Evolutionary conservation across 1,139 yeast species (phyloP).

Genomic region (Trichomonascaceae sp.): DNA sequence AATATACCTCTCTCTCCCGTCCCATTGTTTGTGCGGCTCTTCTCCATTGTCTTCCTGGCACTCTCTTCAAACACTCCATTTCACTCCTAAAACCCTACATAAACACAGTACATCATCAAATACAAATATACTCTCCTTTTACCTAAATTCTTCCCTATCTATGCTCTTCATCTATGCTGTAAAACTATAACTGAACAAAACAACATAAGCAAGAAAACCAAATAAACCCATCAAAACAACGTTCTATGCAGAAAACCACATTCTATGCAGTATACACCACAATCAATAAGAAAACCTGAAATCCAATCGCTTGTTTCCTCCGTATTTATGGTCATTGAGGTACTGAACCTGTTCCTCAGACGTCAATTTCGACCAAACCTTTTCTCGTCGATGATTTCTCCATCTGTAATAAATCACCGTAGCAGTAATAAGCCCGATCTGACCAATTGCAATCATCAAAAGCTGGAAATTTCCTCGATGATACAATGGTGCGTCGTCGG

Average conservation of each 20-base stretch:
- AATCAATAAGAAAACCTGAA: slow-evolving; percentile 33
- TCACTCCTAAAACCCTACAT: background rate
- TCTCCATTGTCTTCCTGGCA: background rate
- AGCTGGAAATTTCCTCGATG: slow-evolving; percentile 46
- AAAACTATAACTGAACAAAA: background rate
- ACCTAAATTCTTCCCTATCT: too few species aligned
- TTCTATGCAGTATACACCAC: background rate
- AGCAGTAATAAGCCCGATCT: slow-evolving; percentile 19
- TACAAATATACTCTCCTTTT: too few species aligned
- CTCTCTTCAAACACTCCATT: background rate
- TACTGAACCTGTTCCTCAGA: slow-evolving; percentile 44
- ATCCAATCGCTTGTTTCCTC: slow-evolving; percentile 52
- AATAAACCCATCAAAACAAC: background rate
- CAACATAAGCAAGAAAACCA: background rate
- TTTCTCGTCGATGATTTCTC: slow-evolving; percentile 43
- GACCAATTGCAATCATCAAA: slow-evolving; percentile 35
- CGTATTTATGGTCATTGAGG: slow-evolving; percentile 38
- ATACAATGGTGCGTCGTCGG: slow-evolving; percentile 52
- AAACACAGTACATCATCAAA: too few species aligned
- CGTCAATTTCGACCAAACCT: slow-evolving; percentile 44
- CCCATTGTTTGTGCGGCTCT: background rate
- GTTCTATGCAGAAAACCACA: too few species aligned
- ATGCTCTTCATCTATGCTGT: background rate
- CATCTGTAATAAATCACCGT: slow-evolving; percentile 38
- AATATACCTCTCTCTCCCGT: too few species aligned